These are phyloP conservation scores for Phytopythium cucurbitacearum DNA, from an alignment of 352 stramenopile species.

Conservation along the genomic window DNA sequence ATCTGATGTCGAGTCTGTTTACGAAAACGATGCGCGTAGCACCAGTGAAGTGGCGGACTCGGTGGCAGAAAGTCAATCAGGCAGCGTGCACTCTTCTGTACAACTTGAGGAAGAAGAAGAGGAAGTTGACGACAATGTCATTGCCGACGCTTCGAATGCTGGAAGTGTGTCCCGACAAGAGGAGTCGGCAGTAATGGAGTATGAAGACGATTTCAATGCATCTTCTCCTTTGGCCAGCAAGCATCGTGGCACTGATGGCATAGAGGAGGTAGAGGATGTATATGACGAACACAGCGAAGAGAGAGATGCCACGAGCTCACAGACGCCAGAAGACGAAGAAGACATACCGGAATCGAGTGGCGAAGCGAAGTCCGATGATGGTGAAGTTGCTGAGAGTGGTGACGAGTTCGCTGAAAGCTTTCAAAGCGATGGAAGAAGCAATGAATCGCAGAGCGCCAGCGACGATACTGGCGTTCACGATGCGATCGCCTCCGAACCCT, in stretches of 20 bases:
- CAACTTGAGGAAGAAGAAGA: conserved; percentile 4
- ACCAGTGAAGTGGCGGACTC: conserved; percentile 5
- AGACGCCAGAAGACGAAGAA: not conserved
- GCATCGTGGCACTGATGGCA: not conserved
- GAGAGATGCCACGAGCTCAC: not conserved
- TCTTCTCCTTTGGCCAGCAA: conserved; percentile 15
- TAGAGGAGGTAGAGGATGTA: not conserved
- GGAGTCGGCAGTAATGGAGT: conserved; percentile 15
- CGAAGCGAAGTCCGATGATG: not conserved
- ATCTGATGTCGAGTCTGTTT: not conserved
- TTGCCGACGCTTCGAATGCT: not conserved
- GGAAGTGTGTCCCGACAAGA: not conserved
- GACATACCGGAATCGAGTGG: not conserved
- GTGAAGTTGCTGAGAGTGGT: not conserved
- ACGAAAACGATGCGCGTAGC: not conserved
- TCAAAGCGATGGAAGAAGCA: not conserved
- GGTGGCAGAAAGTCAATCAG: conserved; percentile 5
- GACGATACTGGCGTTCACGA: conserved; percentile 2
- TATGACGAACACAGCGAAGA: conserved; percentile 3
- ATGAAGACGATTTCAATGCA: conserved; percentile 46
- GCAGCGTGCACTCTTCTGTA: conserved; percentile 1
- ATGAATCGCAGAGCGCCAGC: not conserved
- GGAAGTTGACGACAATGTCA: conserved; percentile 4
- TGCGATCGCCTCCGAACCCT: too few relatives aligned
- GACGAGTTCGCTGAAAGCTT: conserved; percentile 6